phyloP scores from a whole-genome alignment of 371 early-diverging fungal genomes.

The Mucor plumbeus region DNA sequence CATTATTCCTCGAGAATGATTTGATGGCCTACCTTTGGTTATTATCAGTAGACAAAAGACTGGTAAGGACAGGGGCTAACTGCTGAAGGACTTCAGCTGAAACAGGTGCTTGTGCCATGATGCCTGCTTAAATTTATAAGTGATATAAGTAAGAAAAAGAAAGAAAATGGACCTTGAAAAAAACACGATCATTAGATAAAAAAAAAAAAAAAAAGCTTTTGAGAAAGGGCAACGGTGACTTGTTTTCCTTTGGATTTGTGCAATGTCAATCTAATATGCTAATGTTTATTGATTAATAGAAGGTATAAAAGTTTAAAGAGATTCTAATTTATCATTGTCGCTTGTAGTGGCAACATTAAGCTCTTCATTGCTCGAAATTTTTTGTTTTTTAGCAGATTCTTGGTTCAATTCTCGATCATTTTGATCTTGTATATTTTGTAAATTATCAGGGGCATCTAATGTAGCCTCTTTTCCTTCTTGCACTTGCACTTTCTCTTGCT shows the following conservation, averaged over 20 bases:
- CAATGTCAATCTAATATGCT: neutral
- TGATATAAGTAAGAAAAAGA: constrained; percentile 8
- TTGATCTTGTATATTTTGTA: neutral
- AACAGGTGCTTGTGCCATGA: constrained; percentile 50
- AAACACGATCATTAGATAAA: constrained; percentile 15
- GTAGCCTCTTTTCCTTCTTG: constrained; percentile 7
- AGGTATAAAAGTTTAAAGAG: neutral
- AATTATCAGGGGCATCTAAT: neutral
- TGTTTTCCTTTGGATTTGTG: constrained; percentile 18
- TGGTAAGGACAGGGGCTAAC: constrained; percentile 62
- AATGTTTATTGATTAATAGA: neutral
- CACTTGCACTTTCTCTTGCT: no score
- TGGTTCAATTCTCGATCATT: neutral
- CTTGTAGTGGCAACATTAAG: neutral
- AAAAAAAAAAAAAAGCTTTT: constrained; percentile 20
- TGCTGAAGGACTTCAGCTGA: constrained; percentile 65
- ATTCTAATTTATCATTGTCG: neutral
- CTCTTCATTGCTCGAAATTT: neutral
- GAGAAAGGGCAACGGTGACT: constrained; percentile 16
- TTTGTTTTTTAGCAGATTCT: constrained; percentile 3
- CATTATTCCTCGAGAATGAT: constrained; percentile 15
- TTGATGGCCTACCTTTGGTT: constrained; percentile 40
- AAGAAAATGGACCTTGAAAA: neutral
- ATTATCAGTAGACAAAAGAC: constrained; percentile 66
- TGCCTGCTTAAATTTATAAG: constrained; percentile 24